Evolutionary conservation across 352 stramenopile species (phyloP), one percentile per base, ranked within the genome.

Genomic region (Nothophytophthora sp.): DNA sequence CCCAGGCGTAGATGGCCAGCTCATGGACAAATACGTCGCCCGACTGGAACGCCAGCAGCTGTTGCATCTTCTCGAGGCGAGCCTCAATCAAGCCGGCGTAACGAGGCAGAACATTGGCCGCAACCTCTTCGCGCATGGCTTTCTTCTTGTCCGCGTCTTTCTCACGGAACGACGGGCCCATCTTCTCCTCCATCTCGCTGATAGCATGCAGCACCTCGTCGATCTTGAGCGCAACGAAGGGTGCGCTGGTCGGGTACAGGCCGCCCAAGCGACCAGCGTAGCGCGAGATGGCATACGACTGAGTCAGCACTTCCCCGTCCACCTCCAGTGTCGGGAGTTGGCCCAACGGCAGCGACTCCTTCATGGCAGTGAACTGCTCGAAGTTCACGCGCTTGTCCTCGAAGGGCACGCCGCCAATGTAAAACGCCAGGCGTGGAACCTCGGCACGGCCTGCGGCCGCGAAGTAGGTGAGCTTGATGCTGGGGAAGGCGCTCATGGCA

Each of bases 391-490:
- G 73, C 16, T 78, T 63, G 53, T 92, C 79, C 20, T 83, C 63
- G 38, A 90, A 91, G 5, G 60, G 35, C 1, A 94, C 55, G 32
- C 67, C 68, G n/a, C 72, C 84, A 19, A 89, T 70, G 47, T 73
- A 65, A 30, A 88, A 73, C 5, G 65, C 65, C 16, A 92, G 60
- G 23, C 84, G 76, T 6, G 73, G 70, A 1, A 55, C 28, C 50
- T 90, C 82, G 8, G 59, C 83, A 27, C 72, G 74, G 0, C 70
- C 81, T 3, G 63, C 48, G 25, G 48, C 34, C 1, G 24, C 10
- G 35, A 92, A 86, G 63, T 94, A 92, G 13, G 67, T 87, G n/a
- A 93, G 63, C 59, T 85, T 85, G 53, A 90, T 61, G 16, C 57
- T 50, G 2, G 67, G 69, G 51, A 70, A 76, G 23, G 20, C 30